Percentiles rank a stretch among this genome's conserved stretches.
Evolutionary conservation across 2,329 filamentous ascomycete genomes (phyloP).

Genomic region (Grosmannia serpens): DNA sequence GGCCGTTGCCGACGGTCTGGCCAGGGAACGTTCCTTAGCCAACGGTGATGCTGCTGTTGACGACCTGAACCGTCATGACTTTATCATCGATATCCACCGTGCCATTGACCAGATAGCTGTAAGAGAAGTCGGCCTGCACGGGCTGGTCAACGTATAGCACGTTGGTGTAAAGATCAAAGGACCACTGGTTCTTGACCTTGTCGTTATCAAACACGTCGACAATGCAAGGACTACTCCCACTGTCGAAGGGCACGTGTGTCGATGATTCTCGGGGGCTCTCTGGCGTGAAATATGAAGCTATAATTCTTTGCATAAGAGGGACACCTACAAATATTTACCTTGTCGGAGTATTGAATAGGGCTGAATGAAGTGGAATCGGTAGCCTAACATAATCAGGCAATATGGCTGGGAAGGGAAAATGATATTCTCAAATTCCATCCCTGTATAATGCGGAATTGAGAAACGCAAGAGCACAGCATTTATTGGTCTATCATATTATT

Average conservation of each 20-base stretch:
- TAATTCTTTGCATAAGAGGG: no score
- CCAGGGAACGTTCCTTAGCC: constrained; percentile 11
- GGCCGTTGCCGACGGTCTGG: constrained; percentile 3
- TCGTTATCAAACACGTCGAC: constrained; percentile 2
- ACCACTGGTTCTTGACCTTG: constrained; percentile 1
- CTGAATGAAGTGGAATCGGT: no score
- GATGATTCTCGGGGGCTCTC: constrained; percentile 27
- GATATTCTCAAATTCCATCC: no score
- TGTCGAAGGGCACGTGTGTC: constrained; percentile 26
- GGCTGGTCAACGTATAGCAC: constrained; percentile 10
- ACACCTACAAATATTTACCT: no score
- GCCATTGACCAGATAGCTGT: constrained; percentile 1
- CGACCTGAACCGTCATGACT: neutral
- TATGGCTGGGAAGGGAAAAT: no score
- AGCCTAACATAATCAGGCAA: no score
- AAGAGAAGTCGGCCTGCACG: constrained; percentile 7
- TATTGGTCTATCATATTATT: no score
- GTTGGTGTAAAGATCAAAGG: constrained; percentile 5
- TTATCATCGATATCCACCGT: neutral
- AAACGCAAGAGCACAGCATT: no score
- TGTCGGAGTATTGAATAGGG: no score
- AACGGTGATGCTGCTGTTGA: constrained; percentile 2
- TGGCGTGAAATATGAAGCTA: no score
- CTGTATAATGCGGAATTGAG: no score
- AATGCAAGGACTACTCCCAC: constrained; percentile 30